phyloP scores from a whole-genome alignment of 176 grass and related monocot species.

The Zea luxurians region DNA sequence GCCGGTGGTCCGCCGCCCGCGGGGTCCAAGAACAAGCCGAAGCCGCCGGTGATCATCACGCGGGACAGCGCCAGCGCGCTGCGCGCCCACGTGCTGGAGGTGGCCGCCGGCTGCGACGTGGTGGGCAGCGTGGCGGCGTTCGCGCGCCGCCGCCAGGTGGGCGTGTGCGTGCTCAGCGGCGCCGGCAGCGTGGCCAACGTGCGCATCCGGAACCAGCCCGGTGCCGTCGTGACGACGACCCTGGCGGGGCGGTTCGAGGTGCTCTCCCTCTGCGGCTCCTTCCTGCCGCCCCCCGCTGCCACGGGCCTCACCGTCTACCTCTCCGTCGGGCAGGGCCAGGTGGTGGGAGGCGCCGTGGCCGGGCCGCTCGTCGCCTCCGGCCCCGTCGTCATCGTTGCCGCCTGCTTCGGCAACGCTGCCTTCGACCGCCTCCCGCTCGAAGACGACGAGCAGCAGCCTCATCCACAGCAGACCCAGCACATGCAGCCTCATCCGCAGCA shows the following conservation, averaged over 20 bases:
- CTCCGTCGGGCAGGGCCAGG: slow-evolving; percentile 77
- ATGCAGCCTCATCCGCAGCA: neutral
- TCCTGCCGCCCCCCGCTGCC: slow-evolving; percentile 66
- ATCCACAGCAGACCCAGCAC: neutral
- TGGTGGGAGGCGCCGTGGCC: slow-evolving; percentile 67
- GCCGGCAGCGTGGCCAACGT: slow-evolving; percentile 71
- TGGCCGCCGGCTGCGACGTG: slow-evolving; percentile 87
- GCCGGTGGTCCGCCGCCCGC: slow-evolving; percentile 56
- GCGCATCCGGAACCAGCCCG: slow-evolving; percentile 56
- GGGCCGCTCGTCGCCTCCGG: slow-evolving; percentile 66
- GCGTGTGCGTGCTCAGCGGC: slow-evolving; percentile 83
- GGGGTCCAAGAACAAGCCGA: slow-evolving; percentile 98
- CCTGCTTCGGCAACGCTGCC: slow-evolving; percentile 87
- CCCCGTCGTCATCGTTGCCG: slow-evolving; percentile 85
- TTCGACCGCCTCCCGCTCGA: slow-evolving; percentile 87
- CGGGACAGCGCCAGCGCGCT: slow-evolving; percentile 85
- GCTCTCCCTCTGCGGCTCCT: slow-evolving; percentile 85
- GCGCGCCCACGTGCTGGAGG: slow-evolving; percentile 83
- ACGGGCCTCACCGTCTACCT: slow-evolving; percentile 86
- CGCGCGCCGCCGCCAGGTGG: slow-evolving; percentile 75
- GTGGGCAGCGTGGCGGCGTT: slow-evolving; percentile 69
- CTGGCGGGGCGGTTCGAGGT: slow-evolving; percentile 82
- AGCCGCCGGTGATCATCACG: slow-evolving; percentile 96
- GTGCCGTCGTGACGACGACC: slow-evolving; percentile 7
- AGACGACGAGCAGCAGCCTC: slow-evolving; percentile 55